Evolutionary conservation across 805 yeast species (phyloP).

Genomic region (Lipomyces japonicus): DNA sequence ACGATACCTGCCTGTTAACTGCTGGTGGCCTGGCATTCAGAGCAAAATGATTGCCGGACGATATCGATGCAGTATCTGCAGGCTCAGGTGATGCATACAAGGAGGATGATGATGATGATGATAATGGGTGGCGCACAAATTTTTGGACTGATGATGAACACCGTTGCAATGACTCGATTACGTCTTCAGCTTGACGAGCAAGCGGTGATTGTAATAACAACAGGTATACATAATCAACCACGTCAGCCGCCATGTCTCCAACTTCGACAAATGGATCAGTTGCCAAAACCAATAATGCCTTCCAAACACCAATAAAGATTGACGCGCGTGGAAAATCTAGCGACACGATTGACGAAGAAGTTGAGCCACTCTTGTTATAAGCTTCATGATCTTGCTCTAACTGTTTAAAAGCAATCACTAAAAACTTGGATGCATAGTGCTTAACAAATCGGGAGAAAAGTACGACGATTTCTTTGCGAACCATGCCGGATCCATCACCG

Average conservation of each 20-base stretch:
- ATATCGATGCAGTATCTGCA: neutral
- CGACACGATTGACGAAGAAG: neutral
- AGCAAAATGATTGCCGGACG: neutral
- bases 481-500: slow-evolving; percentile 86
- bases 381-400: slow-evolving; percentile 59
- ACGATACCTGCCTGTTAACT: neutral
- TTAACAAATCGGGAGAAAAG: slow-evolving; percentile 71
- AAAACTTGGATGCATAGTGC: slow-evolving; percentile 66
- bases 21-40: neutral
- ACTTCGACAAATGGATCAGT: slow-evolving; percentile 89
- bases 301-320: slow-evolving; percentile 82
- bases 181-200: slow-evolving; percentile 56
- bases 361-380: neutral
- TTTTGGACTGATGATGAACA: neutral
- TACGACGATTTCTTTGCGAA: slow-evolving; percentile 76
- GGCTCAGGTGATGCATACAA: neutral
- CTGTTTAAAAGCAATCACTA: slow-evolving; percentile 83
- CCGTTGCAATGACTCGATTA: slow-evolving; percentile 18
- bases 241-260: slow-evolving; percentile 61
- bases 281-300: slow-evolving; percentile 68
- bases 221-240: slow-evolving; percentile 68
- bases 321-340: slow-evolving; percentile 66
- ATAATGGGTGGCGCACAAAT: neutral
- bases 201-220: slow-evolving; percentile 63
- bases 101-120: neutral